Conservation (phyloP, 2,329 filamentous ascomycete species). For the Exophiala sideris region DNA sequence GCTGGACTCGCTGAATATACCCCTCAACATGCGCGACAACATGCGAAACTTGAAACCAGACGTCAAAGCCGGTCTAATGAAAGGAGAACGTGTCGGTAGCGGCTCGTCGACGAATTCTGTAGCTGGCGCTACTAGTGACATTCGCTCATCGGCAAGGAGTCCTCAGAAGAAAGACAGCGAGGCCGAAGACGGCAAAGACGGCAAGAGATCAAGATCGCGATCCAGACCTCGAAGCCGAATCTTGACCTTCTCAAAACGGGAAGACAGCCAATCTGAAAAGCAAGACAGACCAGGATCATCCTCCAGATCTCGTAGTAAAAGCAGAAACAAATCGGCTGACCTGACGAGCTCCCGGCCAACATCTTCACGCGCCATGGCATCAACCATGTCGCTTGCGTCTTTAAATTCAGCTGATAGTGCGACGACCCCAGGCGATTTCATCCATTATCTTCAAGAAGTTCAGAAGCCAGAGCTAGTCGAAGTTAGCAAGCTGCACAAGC, state of each 20-base stretch:
- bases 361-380: slow-evolving; percentile 55
- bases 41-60: slow-evolving; percentile 85
- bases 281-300: slow-evolving; percentile 63
- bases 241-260: slow-evolving; percentile 68
- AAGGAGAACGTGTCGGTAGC: slow-evolving; percentile 76
- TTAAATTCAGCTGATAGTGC: slow-evolving; percentile 64
- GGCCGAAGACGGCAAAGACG: slow-evolving; percentile 41
- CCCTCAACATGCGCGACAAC: slow-evolving; percentile 87
- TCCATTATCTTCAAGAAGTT: slow-evolving; percentile 76
- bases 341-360: slow-evolving; percentile 55
- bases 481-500: slow-evolving; percentile 91
- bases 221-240: slow-evolving; percentile 65
- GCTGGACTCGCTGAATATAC: slow-evolving; percentile 85
- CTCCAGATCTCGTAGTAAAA: slow-evolving; percentile 31
- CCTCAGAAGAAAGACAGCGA: slow-evolving; percentile 39
- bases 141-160: slow-evolving; percentile 29
- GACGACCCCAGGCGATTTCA: slow-evolving; percentile 76
- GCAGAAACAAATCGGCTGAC: slow-evolving; percentile 68
- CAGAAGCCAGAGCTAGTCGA: slow-evolving; percentile 80
- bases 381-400: slow-evolving; percentile 53
- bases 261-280: slow-evolving; percentile 69
- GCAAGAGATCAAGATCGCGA: slow-evolving; percentile 44
- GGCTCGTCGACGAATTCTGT: slow-evolving; percentile 47
- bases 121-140: slow-evolving; percentile 40
- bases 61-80: slow-evolving; percentile 94